Base-by-base conservation (phyloP, 176 grass and related monocot species). In the Triticum urartu region DNA sequence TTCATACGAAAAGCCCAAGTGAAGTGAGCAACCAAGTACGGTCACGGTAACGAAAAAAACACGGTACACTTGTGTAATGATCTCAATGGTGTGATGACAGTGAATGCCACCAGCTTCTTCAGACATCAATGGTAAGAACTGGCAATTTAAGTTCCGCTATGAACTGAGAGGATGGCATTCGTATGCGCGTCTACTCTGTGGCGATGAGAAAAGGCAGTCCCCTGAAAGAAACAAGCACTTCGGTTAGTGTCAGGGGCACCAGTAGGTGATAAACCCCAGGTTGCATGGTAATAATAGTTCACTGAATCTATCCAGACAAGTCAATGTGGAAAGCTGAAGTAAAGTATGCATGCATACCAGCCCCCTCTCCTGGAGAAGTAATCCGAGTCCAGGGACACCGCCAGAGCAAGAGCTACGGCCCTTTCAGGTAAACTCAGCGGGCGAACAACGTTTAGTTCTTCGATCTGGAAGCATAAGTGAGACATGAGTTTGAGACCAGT, bases 291-390 rank as follows among this genome's bases (percentile, higher is more conserved):
- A 75, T 15, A 13, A 14, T 52, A 52, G 75, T 42, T 26, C 12
- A 89, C 20, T 20, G 45, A 67, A 71, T 62, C 64, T 18, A 65
- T 64, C 3, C 26, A 25, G 39, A 68, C n/a, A 79, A 35, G 64
- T 12, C 40, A 82, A 72, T n/a, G 54, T 70, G 26, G 26, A 56
- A 77, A 54, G 34, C 47, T 72, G 69, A 64, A 88, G n/a, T 24
- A 36, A 33, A 40, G 78, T 33, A 79, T 69, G 50, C 92, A 79
- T 64, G 42, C 92, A 58, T 89, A 95, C 97, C 94, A 95, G 84
- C 97, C 94, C 62, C 93, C 86, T 82, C 87, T 91, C 75, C 90
- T 87, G 22, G 97, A 98, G 72, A 98, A 98, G 84, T 98, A 98
- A 61, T 98, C 97, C 22, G 65, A 84, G 77, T 95, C 97, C 81